These are phyloP conservation scores for Pterocarpus macrocarpus DNA, from an alignment of 306 rosid genomes.

Conservation along the genomic window DNA sequence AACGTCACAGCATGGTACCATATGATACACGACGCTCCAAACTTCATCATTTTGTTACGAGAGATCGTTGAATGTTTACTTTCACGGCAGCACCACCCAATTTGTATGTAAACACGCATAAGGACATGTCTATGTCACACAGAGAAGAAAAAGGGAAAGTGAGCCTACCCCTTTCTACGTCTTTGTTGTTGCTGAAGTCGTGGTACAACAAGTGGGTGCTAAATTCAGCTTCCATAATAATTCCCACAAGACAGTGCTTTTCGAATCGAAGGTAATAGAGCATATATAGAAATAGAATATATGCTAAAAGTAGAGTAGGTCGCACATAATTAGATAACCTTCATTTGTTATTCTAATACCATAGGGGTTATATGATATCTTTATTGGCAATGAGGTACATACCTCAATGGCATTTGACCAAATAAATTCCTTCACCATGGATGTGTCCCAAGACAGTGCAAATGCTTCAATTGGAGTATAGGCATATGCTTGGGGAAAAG, in stretches of 20 bases:
- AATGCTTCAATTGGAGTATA: conserved; percentile 16
- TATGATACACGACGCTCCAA: neutral
- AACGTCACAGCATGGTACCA: conserved; percentile 10
- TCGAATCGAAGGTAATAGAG: conserved; percentile 10
- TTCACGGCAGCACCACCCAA: conserved; percentile 25
- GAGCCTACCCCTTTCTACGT: neutral
- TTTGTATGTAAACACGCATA: neutral
- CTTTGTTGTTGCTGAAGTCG: too few species aligned
- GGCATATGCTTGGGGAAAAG: conserved; percentile 45
- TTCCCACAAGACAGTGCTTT: conserved; percentile 30
- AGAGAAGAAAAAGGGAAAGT: neutral
- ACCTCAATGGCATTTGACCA: conserved; percentile 23
- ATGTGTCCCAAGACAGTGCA: conserved; percentile 34
- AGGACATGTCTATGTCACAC: conserved; percentile 17
- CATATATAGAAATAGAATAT: conserved; percentile 47
- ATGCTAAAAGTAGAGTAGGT: conserved; percentile 42
- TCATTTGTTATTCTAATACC: conserved; percentile 33
- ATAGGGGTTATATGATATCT: neutral
- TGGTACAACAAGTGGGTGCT: neutral
- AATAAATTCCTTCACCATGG: conserved; percentile 41
- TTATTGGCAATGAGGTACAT: conserved; percentile 32
- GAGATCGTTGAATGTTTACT: conserved; percentile 24
- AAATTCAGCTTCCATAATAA: neutral
- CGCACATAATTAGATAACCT: conserved; percentile 24
- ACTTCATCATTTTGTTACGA: conserved; percentile 14